These are phyloP conservation scores for Gillenia trifoliata DNA, from an alignment of 306 rosid species.

Conservation along the genomic window DNA sequence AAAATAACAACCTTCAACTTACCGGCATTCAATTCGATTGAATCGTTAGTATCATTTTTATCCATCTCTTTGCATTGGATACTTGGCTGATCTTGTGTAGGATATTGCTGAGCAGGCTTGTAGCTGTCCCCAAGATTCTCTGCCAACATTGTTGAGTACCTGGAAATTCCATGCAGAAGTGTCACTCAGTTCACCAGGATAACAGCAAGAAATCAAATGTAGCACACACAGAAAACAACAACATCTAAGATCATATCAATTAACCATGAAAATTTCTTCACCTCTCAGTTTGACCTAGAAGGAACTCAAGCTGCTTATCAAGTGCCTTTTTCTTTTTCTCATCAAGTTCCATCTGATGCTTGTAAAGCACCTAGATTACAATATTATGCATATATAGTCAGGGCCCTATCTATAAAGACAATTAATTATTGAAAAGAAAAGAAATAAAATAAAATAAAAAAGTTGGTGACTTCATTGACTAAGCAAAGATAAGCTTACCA, in stretches of 20 bases:
- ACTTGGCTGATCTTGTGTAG: constrained; percentile 34
- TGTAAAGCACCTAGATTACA: constrained; percentile 80
- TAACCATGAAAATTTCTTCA: constrained; percentile 13
- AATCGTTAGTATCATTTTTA: constrained; percentile 31
- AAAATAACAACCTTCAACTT: constrained; percentile 31
- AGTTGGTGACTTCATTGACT: background rate
- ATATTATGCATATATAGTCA: constrained; percentile 15
- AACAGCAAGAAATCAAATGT: constrained; percentile 1
- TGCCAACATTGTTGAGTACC: constrained; percentile 98
- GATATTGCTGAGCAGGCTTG: constrained; percentile 50
- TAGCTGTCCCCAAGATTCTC: constrained; percentile 80
- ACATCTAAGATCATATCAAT: background rate
- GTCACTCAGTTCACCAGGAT: background rate
- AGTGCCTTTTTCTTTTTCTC: constrained; percentile 93
- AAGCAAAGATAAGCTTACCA: constrained; percentile 51
- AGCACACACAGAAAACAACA: background rate
- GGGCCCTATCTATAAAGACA: background rate
- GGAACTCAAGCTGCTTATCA: constrained; percentile 97
- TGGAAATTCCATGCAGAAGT: constrained; percentile 32
- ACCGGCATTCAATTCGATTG: constrained; percentile 54
- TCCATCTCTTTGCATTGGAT: constrained; percentile 36
- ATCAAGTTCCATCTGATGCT: constrained; percentile 93
- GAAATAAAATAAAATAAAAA: background rate
- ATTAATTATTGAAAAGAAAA: background rate
- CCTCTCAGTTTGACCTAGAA: constrained; percentile 99